These are phyloP conservation scores for Sporothrix brunneoviolacea DNA, from an alignment of 2,329 filamentous ascomycete genomes.

Conservation along the genomic window DNA sequence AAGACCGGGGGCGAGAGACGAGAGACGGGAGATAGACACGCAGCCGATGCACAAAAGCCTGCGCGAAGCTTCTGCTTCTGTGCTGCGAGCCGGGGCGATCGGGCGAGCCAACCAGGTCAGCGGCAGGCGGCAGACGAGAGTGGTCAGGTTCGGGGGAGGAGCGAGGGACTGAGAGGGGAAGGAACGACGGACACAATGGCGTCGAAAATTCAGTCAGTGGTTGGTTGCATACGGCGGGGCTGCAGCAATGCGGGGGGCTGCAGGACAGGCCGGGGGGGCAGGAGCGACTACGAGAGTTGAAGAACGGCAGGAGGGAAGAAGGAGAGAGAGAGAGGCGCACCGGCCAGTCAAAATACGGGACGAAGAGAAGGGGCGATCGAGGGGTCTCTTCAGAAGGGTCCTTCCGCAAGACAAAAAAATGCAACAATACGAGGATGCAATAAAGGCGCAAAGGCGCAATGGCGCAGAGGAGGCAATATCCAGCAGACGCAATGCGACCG, in stretches of 20 bases:
- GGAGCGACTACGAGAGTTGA: not conserved
- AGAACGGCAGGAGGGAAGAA: not conserved
- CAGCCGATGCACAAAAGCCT: not conserved
- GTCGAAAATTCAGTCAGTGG: conserved; percentile 1
- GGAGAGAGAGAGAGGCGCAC: not conserved
- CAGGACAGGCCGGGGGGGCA: not conserved
- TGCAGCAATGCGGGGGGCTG: conserved; percentile 11
- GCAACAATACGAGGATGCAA: not conserved
- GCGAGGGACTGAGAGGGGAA: not conserved
- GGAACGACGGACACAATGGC: not conserved
- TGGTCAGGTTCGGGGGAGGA: not conserved
- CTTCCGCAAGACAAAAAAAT: not conserved
- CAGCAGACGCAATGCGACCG: no score
- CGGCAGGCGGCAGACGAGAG: not conserved
- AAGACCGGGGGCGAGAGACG: not conserved
- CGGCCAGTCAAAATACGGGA: no score
- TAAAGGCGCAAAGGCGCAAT: not conserved
- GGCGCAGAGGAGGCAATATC: no score
- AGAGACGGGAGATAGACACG: not conserved
- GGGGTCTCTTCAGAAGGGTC: no score
- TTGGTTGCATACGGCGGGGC: conserved; percentile 13
- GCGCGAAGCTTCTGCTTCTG: not conserved
- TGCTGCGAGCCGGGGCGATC: not conserved
- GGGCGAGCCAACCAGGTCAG: conserved; percentile 2
- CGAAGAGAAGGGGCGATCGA: no score